Conservation (phyloP, 768 basidiomycete species). For the Pleurotus cornucopiae region DNA sequence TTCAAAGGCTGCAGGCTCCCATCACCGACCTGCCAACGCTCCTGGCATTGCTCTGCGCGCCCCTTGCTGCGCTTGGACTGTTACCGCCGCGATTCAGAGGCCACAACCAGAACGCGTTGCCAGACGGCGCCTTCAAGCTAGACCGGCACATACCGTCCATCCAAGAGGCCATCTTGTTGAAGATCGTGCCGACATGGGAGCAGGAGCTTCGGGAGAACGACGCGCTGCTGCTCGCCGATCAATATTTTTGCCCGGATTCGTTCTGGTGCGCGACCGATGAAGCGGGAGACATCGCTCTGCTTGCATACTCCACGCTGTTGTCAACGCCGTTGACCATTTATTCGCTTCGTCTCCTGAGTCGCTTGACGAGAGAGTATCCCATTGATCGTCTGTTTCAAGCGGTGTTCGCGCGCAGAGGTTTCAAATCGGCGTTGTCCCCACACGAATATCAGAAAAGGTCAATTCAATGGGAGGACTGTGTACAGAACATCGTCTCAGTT, state of each 20-base stretch:
- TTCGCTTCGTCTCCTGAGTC: conserved; percentile 48
- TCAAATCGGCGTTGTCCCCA: background rate
- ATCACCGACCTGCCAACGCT: conserved; percentile 47
- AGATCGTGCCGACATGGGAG: conserved; percentile 71
- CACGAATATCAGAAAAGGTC: conserved; percentile 21
- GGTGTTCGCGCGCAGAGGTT: conserved; percentile 29
- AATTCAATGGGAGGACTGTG: conserved; percentile 71
- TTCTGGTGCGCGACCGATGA: conserved; percentile 46
- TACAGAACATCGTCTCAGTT: conserved; percentile 58
- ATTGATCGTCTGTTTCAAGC: conserved; percentile 62
- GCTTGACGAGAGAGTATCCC: conserved; percentile 59
- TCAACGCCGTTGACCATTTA: conserved; percentile 43
- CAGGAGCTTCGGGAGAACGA: conserved; percentile 44
- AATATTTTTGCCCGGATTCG: conserved; percentile 71
- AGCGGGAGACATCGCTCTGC: conserved; percentile 50
- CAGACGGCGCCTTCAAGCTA: conserved; percentile 25
- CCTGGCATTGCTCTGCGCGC: conserved; percentile 50
- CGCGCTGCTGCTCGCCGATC: conserved; percentile 43
- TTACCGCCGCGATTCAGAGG: conserved; percentile 54
- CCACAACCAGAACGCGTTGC: conserved; percentile 37
- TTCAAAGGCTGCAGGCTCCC: conserved; percentile 40
- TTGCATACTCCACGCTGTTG: conserved; percentile 64
- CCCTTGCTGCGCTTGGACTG: conserved; percentile 53
- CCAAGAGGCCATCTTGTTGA: conserved; percentile 62
- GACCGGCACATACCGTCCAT: conserved; percentile 45